These are phyloP conservation scores for Aeminium ludgeri DNA, from an alignment of 495 filamentous ascomycete species.

Conservation along the genomic window DNA sequence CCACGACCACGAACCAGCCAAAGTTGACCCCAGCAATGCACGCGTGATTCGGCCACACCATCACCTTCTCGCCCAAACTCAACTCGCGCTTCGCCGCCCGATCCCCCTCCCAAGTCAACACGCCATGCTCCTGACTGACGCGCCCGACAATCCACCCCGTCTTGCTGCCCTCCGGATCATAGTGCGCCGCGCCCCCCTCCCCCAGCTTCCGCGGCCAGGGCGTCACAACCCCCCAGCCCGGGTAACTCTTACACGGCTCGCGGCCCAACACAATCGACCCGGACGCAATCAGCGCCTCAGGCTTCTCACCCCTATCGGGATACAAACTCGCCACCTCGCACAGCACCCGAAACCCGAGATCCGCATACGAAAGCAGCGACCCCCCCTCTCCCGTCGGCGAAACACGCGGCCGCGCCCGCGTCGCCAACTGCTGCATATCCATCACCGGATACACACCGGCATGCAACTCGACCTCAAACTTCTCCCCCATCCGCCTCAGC, in stretches of 20 bases:
- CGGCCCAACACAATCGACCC: constrained; percentile 58
- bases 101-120: constrained; percentile 28
- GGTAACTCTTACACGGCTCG: constrained; percentile 55
- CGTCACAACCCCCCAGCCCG: constrained; percentile 56
- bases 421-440: constrained; percentile 70
- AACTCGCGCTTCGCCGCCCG: constrained; percentile 38
- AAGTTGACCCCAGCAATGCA: constrained; percentile 61
- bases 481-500: constrained; percentile 19
- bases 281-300: constrained; percentile 54
- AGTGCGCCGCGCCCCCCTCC: too few species aligned
- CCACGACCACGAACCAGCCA: constrained; percentile 62
- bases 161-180: constrained; percentile 18
- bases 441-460: constrained; percentile 58
- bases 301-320: constrained; percentile 32
- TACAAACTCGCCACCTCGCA: constrained; percentile 62
- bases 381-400: constrained; percentile 8
- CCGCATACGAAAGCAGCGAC: constrained; percentile 29
- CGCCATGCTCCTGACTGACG: constrained; percentile 28
- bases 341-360: constrained; percentile 53
- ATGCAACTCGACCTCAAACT: constrained; percentile 45
- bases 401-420: constrained; percentile 34
- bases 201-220: constrained; percentile 12
- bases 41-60: constrained; percentile 72
- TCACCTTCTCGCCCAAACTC: constrained; percentile 41
- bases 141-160: constrained; percentile 27